Evolutionary conservation across 164 flowering plant species (phyloP), one percentile per base, ranked within the genome.

Genomic region (Tetrastigma voinierianum): DNA sequence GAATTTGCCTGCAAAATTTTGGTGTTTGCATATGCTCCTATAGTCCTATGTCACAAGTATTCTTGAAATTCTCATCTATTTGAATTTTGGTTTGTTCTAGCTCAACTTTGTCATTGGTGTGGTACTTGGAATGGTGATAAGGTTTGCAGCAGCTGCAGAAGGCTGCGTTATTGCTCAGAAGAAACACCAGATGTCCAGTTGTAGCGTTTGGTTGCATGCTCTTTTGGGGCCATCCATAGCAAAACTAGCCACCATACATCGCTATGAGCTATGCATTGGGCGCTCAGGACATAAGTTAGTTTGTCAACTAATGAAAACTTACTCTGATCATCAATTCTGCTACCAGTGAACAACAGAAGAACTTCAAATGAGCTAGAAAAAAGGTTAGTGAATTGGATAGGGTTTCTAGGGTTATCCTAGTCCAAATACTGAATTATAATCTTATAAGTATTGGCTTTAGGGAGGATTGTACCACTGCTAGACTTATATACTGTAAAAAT

Each of bases 111-210:
- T 78, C 64, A 57, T 57, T 92, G 98, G 98, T 92, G 98, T 80
- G 89, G 96, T 64, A 83, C 95, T 14, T 88, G 98, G 98, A 90
- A 81, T 79, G 98, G 95, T 71, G 84, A 83, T 67, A 88, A 85
- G 68, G 61, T 81, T n/a, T 92, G 96, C 69, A 70, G 90, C 68
- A 62, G 80, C 49, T 92, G 98, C 73, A 86, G 70, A 71, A 72
- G 51, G 61, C 82, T 80, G 18, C 88, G 72, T 0, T 91, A 93
- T 71, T 93, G 97, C 79, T 88, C 95, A 10, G 85, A n/a, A 77
- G 71, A 86, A 83, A 57, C 97, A 93, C 78, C 93, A 88, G 93
- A 97, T 91, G 45, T 32, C n/a, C 19, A 20, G 18, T 51, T 17
- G 40, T 12, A 12, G 23, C 51, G n/a, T 11, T 45, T 14, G 7